Base-by-base conservation (phyloP, 73 alveolate genomes). In the Paramecium caudatum region DNA sequence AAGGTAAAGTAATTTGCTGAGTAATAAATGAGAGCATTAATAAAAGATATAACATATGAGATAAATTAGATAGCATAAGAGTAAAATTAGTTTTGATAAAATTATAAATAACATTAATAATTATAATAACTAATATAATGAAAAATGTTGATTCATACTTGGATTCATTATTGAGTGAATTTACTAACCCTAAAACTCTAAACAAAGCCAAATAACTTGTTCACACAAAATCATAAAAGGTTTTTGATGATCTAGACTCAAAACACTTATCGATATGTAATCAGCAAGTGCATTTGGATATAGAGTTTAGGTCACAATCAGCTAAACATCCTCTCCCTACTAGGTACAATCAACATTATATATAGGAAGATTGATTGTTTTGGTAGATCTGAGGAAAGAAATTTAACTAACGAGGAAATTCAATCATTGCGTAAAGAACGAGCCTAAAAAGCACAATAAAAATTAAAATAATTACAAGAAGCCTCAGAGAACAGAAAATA, bases 301-400 rank as follows among this genome's bases (percentile, higher is more conserved):
- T 55, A 43, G 23, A 37, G 23, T 55, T 55, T 55, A 23, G 80
- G 46, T 55, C 80, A 37, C n/a, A 55, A 23, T 27, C 80, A 27
- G 80, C 80, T 23, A 4, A 55, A 55, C 23, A 27, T 23, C 30
- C 21, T 8, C 23, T 23, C 2, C 46, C 80, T 27, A 55, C 80
- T 12, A 65, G 83, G 83, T 65, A 36, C 30, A 16, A 65, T 65
- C 27, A 10, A 6, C 27, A 33, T 32, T 25, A 65, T 65, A 65
- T 36, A 17, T 32, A 65, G 83, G 39, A 65, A 65, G 83, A 65
- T 65, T 36, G 49, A 65, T 65, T 65, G 83, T 27, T 65, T 65
- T 36, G 83, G 83, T 33, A 1, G 17, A 33, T 25, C 39, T 30
- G 83, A 65, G 15, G 83, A 13, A 8, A 65, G 39, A 65, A 36